Evolutionary conservation across 208 protist genomes (phyloP).

Genomic region (Lotmaria passim): DNA sequence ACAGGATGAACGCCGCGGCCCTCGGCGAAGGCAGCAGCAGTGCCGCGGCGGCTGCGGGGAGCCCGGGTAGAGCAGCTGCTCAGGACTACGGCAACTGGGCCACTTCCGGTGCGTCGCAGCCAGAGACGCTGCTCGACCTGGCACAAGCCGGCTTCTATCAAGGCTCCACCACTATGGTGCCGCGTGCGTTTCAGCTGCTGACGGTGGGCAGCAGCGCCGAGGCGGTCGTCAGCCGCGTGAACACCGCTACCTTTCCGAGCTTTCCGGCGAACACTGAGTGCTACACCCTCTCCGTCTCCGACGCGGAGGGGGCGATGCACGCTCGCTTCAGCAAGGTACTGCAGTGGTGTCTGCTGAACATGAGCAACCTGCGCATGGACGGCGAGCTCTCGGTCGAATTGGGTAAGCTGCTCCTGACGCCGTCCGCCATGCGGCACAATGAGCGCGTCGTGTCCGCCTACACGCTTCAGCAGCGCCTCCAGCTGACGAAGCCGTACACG

Average conservation of each 20-base stretch:
- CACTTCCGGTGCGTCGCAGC: constrained; percentile 50
- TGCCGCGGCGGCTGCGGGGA: not conserved
- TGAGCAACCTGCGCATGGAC: constrained; percentile 92
- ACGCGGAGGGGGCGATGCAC: constrained; percentile 65
- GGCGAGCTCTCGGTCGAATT: constrained; percentile 80
- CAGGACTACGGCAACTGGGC: constrained; percentile 63
- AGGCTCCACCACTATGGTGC: constrained; percentile 76
- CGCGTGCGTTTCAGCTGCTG: constrained; percentile 91
- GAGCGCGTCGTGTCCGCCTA: constrained; percentile 82
- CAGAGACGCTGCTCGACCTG: constrained; percentile 86
- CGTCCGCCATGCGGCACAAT: constrained; percentile 39
- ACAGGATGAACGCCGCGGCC: constrained; percentile 18
- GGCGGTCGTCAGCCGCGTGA: constrained; percentile 82
- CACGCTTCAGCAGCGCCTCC: constrained; percentile 89
- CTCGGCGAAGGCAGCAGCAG: not conserved
- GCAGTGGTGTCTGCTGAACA: constrained; percentile 93
- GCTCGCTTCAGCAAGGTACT: constrained; percentile 89
- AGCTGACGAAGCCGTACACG: constrained; percentile 84
- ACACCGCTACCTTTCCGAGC: constrained; percentile 89
- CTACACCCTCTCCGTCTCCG: constrained; percentile 82
- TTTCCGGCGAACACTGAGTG: constrained; percentile 89
- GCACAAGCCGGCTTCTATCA: constrained; percentile 90
- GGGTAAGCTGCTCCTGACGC: constrained; percentile 81
- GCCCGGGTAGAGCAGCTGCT: not conserved
- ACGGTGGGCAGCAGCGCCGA: constrained; percentile 73